Base-by-base conservation (phyloP, 2,329 filamentous ascomycete genomes). In the Paecilomyces fulvus region DNA sequence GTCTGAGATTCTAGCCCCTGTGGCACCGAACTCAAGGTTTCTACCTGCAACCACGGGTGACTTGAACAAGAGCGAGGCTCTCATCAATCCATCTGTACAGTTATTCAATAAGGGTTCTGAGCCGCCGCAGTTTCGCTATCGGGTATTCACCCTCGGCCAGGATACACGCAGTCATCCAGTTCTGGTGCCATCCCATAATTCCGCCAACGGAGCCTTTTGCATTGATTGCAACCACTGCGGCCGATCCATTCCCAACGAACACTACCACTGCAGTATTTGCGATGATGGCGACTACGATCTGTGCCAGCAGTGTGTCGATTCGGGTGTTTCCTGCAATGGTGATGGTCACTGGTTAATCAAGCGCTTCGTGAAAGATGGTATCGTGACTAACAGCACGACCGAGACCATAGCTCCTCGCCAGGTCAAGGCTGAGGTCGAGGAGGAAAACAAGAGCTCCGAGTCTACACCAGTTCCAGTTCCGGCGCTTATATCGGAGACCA, bases 191-290 rank as follows among this genome's bases (percentile, higher is more conserved):
- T 65, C 69, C 25, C 70, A 66, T 61, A 63, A 64, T 51, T 72
- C 70, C 50, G 64, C 68, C 53, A 62, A 61, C 33, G 68, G 67
- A 56, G 76, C 81, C 51, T 96, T 92, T 74, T 88, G 89, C 11
- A 91, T 99, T 49, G 95, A 89, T 79, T 99, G 94, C 83, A 97
- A 99, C 77, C 82, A 84, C 70, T 99, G 94, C 74, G 87, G 90
- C 63, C 79, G 78, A 59, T 83, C 85, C 48, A 90, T 96, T 66
- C 83, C 87, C 28, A 85, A 90, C 64, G 83, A 85, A 53, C 92
- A 99, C 74, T 99, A 89, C 73, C 94, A 99, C 76, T 99, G 95
- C 79, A 89, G 89, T 62, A 89, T 88, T 57, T 99, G 94, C 70
- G 90, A 97, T 61, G 84, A 88, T 56, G 94, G 92, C 46, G 94